These are phyloP conservation scores for Hirsutella thompsonii DNA, from an alignment of 2,329 filamentous ascomycete genomes.

Conservation along the genomic window DNA sequence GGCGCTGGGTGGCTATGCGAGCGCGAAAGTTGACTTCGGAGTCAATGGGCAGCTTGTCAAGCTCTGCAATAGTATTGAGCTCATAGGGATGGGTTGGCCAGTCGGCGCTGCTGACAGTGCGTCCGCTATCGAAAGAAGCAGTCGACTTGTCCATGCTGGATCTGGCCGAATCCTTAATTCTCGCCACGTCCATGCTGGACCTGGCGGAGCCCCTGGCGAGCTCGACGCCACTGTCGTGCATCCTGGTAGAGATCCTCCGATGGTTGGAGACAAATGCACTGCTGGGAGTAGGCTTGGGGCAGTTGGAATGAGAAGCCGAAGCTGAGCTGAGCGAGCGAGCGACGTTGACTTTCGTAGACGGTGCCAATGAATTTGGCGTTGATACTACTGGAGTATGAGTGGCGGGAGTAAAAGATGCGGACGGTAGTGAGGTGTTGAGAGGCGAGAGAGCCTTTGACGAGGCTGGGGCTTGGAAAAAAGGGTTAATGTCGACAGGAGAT, in stretches of 20 bases:
- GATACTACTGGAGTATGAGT: too few species aligned
- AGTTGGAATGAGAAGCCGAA: neutral
- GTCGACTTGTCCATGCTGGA: constrained; percentile 15
- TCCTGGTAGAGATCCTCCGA: constrained; percentile 9
- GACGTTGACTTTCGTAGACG: neutral
- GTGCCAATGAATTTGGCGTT: too few species aligned
- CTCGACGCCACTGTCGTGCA: constrained; percentile 21
- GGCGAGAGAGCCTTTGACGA: neutral
- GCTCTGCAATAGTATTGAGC: constrained; percentile 23
- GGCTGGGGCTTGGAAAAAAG: neutral
- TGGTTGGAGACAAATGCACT: constrained; percentile 7
- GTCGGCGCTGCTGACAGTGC: constrained; percentile 22
- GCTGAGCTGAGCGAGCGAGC: neutral
- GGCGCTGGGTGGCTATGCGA: constrained; percentile 50
- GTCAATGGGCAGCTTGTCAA: constrained; percentile 22
- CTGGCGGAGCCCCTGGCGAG: constrained; percentile 14
- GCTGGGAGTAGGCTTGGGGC: neutral
- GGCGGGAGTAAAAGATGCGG: too few species aligned
- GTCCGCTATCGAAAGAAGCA: constrained; percentile 22
- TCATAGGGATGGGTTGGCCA: constrained; percentile 26
- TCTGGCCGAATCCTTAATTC: constrained; percentile 11
- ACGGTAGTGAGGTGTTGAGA: too few species aligned
- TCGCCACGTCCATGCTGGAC: constrained; percentile 14
- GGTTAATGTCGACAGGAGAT: too few species aligned
- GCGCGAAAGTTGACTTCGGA: constrained; percentile 28